Evolutionary conservation across 106 monocot species (phyloP).

Genomic region (Hemerocallis citrina): DNA sequence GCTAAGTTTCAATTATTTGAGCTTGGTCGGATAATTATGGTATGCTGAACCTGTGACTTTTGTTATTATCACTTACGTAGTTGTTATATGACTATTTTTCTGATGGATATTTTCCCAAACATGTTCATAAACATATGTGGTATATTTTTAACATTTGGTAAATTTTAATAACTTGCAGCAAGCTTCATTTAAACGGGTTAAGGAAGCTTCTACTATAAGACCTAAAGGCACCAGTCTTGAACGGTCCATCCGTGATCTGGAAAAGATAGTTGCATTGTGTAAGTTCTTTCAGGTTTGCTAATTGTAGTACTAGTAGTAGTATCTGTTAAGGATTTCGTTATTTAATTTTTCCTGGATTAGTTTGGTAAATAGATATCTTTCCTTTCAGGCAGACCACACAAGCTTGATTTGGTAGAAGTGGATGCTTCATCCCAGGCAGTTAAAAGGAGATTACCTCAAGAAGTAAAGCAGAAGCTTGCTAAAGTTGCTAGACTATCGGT

Average conservation of each 20-base stretch:
- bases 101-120: no score
- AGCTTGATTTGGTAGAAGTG: constrained; percentile 40
- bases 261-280: constrained; percentile 79
- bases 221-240: constrained; percentile 79
- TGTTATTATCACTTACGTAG: no score
- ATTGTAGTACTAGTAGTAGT: neutral
- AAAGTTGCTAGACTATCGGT: constrained; percentile 98
- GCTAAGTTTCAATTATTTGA: no score
- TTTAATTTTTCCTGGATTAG: neutral
- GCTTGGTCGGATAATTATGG: no score
- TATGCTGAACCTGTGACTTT: no score
- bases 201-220: constrained; percentile 44
- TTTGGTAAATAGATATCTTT: constrained; percentile 6
- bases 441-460: constrained; percentile 86
- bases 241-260: constrained; percentile 77
- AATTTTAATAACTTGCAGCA: constrained; percentile 20
- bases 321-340: neutral
- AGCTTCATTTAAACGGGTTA: constrained; percentile 22
- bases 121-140: neutral
- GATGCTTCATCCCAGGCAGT: constrained; percentile 53
- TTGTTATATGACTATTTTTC: no score
- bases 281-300: constrained; percentile 10
- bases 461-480: constrained; percentile 87
- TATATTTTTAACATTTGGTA: neutral
- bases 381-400: constrained; percentile 67